These are phyloP conservation scores for Dactylellina sp. DNA, from an alignment of 2,329 filamentous ascomycete species.

Conservation along the genomic window DNA sequence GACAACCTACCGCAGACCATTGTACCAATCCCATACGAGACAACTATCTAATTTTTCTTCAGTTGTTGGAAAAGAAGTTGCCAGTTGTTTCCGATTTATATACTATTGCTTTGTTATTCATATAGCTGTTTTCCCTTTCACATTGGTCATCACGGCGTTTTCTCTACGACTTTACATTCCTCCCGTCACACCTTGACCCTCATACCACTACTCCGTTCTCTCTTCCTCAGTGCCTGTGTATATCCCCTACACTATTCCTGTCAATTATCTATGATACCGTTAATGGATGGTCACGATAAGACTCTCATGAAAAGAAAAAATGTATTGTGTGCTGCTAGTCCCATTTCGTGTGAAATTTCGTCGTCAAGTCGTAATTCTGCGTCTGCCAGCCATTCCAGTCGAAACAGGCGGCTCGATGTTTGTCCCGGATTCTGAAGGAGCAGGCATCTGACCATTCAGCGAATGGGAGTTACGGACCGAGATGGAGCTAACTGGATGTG, in stretches of 20 bases:
- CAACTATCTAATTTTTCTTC: slow-evolving; percentile 80
- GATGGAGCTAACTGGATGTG: slow-evolving; percentile 51
- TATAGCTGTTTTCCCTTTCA: slow-evolving; percentile 39
- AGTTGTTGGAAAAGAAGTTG: slow-evolving; percentile 23
- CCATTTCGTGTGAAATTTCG: neutral
- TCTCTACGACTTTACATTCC: slow-evolving; percentile 53
- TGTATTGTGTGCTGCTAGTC: neutral
- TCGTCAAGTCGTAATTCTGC: neutral
- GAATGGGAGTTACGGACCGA: slow-evolving; percentile 36
- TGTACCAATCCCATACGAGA: slow-evolving; percentile 94
- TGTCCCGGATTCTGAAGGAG: neutral
- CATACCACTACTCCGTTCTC: slow-evolving; percentile 21
- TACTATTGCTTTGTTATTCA: slow-evolving; percentile 38
- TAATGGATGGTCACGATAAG: slow-evolving; percentile 56
- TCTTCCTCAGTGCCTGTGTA: slow-evolving; percentile 42
- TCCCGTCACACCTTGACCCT: slow-evolving; percentile 33
- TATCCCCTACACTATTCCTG: slow-evolving; percentile 44
- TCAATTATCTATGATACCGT: slow-evolving; percentile 52
- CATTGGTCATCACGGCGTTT: slow-evolving; percentile 56
- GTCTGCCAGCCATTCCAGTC: neutral
- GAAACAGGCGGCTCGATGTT: neutral
- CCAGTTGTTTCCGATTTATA: slow-evolving; percentile 53
- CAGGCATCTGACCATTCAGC: slow-evolving; percentile 34
- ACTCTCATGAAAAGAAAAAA: slow-evolving; percentile 46
- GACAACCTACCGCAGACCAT: slow-evolving; percentile 92